Evolutionary conservation across 140 eudicot genomes (phyloP), one percentile per base, ranked within the genome.

Genomic region (Artemisia princeps): DNA sequence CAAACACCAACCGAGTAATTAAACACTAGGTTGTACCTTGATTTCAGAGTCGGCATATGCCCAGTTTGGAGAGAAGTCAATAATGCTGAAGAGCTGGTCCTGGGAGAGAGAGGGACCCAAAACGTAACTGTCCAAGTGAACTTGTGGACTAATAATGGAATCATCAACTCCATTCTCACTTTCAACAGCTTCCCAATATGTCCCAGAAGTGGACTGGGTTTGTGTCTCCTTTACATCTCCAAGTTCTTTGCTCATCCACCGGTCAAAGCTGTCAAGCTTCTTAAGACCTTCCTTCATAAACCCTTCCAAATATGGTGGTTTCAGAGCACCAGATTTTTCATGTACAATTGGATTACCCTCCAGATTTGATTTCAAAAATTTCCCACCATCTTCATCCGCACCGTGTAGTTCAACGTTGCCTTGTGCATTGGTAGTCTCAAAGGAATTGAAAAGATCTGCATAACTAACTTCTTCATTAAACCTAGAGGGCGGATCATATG

Each of bases 161-260:
- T 88, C 86, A 74, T 77, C 86, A 72, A 74, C 83, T 57, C 78
- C 90, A 74, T 80, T 80, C 55, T 80, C 92, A 70, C 72, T 80
- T 78, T 76, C 95, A 78, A 88, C 88, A 65, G 77, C 81, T 70
- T 85, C 89, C 98, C 98, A 92, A 50, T 84, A 92, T 3, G 76
- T 64, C 60, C 78, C 86, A 12, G 95, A 85, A 71, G 83, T 78
- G 23, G 98, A 82, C 74, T 80, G 94, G 51, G 78, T 64, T 59
- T 78, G 81, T 19, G 87, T 42, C 71, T 92, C 98, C 60, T 77
- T 80, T 20, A 87, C 96, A 71, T 89, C 98, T 28, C 86, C 98
- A 37, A 92, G 92, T 82, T 92, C 98, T 70, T 86, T 92, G 64
- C 76, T 84, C 87, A 88, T 88, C 98, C 98, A 92, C 10, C 89